A percentile compares a stretch with the other conserved stretches of the same genome.
Evolutionary conservation across 345 rosid species (phyloP).

Genomic region (Eucalyptus lansdowneana): DNA sequence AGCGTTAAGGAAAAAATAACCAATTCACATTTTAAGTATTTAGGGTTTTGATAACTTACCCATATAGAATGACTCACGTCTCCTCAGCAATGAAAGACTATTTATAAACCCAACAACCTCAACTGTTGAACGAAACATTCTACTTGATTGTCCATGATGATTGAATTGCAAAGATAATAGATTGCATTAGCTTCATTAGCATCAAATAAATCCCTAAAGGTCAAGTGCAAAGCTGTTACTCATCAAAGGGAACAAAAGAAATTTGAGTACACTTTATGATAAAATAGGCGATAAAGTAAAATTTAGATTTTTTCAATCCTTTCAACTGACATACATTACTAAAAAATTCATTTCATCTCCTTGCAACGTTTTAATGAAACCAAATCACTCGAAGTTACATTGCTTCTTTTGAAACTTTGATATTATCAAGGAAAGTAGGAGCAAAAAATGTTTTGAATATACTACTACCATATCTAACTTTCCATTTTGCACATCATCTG

Average conservation of each 20-base stretch:
- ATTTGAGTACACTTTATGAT: neutral
- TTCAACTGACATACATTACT: neutral
- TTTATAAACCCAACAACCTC: no score
- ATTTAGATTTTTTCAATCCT: neutral
- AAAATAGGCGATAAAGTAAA: neutral
- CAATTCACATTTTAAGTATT: no score
- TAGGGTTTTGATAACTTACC: no score
- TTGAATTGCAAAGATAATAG: neutral
- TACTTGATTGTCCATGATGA: neutral
- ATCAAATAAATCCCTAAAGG: no score
- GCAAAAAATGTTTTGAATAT: neutral
- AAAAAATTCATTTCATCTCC: no score
- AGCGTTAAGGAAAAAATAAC: no score
- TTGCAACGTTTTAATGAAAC: neutral
- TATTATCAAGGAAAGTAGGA: neutral
- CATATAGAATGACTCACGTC: no score
- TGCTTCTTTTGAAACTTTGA: neutral
- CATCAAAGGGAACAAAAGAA: neutral
- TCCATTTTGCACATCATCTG: neutral
- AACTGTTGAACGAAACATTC: no score
- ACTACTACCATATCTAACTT: neutral
- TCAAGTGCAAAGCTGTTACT: neutral
- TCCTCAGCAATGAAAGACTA: no score
- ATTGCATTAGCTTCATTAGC: neutral
- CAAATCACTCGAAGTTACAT: neutral